Evolutionary conservation across 352 stramenopile genomes (phyloP).

Genomic region (Pythium volutum): DNA sequence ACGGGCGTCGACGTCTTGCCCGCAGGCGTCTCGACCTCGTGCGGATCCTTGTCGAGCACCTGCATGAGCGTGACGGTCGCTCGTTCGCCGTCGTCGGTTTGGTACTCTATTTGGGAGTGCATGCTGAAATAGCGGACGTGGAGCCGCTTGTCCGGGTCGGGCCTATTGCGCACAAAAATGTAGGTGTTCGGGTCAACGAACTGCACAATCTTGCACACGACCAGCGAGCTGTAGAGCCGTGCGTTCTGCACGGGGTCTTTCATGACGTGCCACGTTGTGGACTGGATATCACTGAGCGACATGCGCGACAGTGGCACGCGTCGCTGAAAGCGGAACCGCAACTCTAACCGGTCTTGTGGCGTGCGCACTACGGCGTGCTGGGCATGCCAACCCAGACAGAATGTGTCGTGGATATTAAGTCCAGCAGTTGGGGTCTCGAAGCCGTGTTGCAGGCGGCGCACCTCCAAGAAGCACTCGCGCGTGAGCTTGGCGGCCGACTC

Average conservation of each 20-base stretch:
- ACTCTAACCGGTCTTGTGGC: not conserved
- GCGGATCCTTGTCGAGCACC: slow-evolving; percentile 25
- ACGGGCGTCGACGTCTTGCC: slow-evolving; percentile 11
- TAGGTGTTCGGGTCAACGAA: slow-evolving; percentile 19
- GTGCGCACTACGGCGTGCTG: slow-evolving; percentile 11
- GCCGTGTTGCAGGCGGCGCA: slow-evolving; percentile 10
- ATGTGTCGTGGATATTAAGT: slow-evolving; percentile 5
- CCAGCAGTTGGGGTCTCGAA: not conserved
- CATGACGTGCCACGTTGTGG: slow-evolving; percentile 16
- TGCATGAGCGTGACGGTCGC: slow-evolving; percentile 25
- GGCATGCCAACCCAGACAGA: slow-evolving; percentile 22
- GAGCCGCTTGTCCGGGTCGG: slow-evolving; percentile 20
- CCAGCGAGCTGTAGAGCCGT: slow-evolving; percentile 23
- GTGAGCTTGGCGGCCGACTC: slow-evolving; percentile 15
- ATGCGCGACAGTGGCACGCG: slow-evolving; percentile 14
- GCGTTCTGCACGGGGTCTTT: slow-evolving; percentile 20
- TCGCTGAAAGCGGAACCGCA: slow-evolving; percentile 22
- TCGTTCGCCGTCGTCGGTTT: slow-evolving; percentile 16
- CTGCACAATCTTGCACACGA: slow-evolving; percentile 27
- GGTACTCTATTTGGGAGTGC: slow-evolving; percentile 24
- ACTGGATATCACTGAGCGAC: slow-evolving; percentile 18
- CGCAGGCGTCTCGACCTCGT: slow-evolving; percentile 10
- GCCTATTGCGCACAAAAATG: slow-evolving; percentile 26
- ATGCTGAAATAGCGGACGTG: slow-evolving; percentile 29
- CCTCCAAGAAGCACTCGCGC: slow-evolving; percentile 19